Evolutionary conservation across 495 filamentous ascomycete genomes (phyloP), one percentile per base, ranked within the genome.

Genomic region (Annulohypoxylon maeteangense): DNA sequence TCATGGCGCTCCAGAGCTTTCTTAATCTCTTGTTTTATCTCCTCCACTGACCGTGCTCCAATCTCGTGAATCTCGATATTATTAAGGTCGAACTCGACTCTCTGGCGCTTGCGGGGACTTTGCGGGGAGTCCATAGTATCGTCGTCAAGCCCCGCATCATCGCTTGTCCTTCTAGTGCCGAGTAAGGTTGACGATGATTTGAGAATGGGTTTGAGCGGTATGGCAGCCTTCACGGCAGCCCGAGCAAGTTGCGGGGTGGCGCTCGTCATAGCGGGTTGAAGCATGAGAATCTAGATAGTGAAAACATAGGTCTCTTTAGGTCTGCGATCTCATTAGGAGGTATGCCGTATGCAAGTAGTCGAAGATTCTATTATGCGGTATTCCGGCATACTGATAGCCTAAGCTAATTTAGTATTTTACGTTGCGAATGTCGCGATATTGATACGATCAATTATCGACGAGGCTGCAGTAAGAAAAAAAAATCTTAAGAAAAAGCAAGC

Each of bases 51-150:
- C 64, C 83, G 78, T 61, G 75, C 65, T 51, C 79, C 78, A 40
- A 85, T 78, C 34, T 90, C 83, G 60, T 86, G 84, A 40, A 91
- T 77, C 67, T 90, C 86, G 72, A 92, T 87, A 44, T 93, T 87
- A 23, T 89, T 86, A 38, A 90, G 84, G 67, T 93, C 88, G 78
- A 96, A 97, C 38, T 90, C 87, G 27, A 97, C 93, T 48, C 77
- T 83, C 38, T 78, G 78, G 55, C 83, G 82, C 72, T 90, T 92
- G 25, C 73, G 65, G 10, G 75, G 75, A 48, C 64, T 77, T 40
- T 71, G 70, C 8, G 58, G 42, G 20, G 34, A 42, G 23, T 67
- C 65, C 54, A 81, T 78, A 44, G 84, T 77, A 56, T 87, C 79
- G 44, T 78, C 75, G 42, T 81, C 81, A 22, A 81, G 74, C 23